phyloP scores from a whole-genome alignment of 495 filamentous ascomycete species.

The Aspergillus egyptiacus region DNA sequence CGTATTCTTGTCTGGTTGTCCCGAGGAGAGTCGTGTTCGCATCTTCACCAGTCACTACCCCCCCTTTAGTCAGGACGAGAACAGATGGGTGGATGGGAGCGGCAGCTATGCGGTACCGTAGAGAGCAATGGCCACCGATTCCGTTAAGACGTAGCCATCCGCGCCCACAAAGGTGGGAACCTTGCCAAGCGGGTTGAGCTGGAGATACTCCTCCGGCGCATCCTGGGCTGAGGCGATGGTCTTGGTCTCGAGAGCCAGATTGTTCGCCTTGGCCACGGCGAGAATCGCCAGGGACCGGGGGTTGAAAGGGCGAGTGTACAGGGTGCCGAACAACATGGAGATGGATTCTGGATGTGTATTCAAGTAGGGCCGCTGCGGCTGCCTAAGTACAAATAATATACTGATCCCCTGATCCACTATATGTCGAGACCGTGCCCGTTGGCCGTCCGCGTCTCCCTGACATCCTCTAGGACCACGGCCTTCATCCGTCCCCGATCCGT shows the following conservation, averaged over 20 bases:
- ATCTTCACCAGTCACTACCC: neutral
- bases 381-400: neutral
- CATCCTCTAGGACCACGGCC: neutral
- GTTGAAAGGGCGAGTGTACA: slow-evolving; percentile 1
- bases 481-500: neutral
- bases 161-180: neutral
- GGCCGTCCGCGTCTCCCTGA: neutral
- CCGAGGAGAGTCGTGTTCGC: neutral
- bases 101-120: neutral
- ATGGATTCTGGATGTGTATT: neutral
- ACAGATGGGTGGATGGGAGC: neutral
- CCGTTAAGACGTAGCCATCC: neutral
- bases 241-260: neutral
- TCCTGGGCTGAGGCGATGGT: neutral
- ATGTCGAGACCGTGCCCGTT: too few relatives aligned
- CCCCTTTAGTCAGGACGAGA: neutral
- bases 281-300: neutral
- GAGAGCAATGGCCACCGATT: neutral
- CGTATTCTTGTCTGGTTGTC: neutral
- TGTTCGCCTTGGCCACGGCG: neutral
- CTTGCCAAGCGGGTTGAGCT: neutral
- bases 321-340: neutral
- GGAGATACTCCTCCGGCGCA: neutral
- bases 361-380: neutral
- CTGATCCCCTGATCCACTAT: too few relatives aligned